Conservation (phyloP, 2,329 filamentous ascomycete species). For the Pestalotiopsis sp. region DNA sequence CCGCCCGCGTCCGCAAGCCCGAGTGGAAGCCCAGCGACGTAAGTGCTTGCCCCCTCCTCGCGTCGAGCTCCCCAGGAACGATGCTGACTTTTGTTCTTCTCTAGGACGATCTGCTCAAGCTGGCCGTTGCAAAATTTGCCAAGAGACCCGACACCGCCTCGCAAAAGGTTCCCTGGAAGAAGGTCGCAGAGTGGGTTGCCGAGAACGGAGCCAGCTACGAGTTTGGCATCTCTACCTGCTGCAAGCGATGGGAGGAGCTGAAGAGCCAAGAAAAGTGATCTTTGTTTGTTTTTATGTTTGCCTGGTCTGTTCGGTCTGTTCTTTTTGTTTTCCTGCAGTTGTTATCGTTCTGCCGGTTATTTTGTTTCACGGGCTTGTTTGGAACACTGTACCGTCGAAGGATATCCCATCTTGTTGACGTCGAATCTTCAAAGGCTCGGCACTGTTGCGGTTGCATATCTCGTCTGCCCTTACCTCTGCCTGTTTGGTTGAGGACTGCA, state of each 20-base stretch:
- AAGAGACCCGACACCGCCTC: slow-evolving; percentile 28
- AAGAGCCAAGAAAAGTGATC: slow-evolving; percentile 22
- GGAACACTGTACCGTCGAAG: no score
- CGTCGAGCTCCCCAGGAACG: not conserved
- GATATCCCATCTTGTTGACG: no score
- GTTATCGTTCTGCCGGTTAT: no score
- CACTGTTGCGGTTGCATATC: no score
- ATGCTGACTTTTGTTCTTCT: not conserved
- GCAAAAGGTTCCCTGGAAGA: slow-evolving; percentile 55
- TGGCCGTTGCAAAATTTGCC: slow-evolving; percentile 40
- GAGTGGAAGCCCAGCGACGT: slow-evolving; percentile 65
- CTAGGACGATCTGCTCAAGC: slow-evolving; percentile 45
- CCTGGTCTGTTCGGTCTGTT: no score
- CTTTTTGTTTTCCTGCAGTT: no score
- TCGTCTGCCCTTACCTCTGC: no score
- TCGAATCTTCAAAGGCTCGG: no score
- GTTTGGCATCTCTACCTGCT: slow-evolving; percentile 60
- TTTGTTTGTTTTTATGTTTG: no score
- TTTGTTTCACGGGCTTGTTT: no score
- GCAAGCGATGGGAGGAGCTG: slow-evolving; percentile 56
- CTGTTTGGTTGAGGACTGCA: no score
- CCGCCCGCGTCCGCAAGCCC: slow-evolving; percentile 64
- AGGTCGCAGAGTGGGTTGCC: slow-evolving; percentile 53
- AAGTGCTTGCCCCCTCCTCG: slow-evolving; percentile 34
- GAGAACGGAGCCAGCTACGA: slow-evolving; percentile 54